phyloP scores from a whole-genome alignment of 176 grass and related monocot species.

The Musa schizocarpa region DNA sequence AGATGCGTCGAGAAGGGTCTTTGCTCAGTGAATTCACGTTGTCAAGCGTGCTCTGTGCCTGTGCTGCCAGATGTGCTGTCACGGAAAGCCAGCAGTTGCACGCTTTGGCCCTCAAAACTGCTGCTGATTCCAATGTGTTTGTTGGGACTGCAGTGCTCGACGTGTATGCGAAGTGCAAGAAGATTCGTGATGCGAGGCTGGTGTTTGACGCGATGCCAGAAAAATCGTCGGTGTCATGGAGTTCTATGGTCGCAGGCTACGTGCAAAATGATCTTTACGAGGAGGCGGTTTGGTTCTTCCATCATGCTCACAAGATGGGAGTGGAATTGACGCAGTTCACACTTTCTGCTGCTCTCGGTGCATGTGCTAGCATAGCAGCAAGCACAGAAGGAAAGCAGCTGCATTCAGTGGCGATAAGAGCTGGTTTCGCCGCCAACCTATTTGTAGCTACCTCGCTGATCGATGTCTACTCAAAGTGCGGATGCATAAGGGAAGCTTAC shows the following conservation, averaged over 20 bases:
- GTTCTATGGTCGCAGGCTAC: conserved; percentile 48
- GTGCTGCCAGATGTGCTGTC: conserved; percentile 42
- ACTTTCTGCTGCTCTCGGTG: conserved; percentile 44
- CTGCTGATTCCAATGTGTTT: conserved; percentile 44
- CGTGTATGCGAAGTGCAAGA: conserved; percentile 54
- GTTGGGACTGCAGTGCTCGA: conserved; percentile 55
- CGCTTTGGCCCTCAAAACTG: conserved; percentile 37
- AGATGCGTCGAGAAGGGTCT: conserved; percentile 42
- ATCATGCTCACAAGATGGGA: conserved; percentile 28
- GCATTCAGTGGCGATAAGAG: conserved; percentile 34
- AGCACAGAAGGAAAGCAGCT: conserved; percentile 47
- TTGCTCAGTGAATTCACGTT: conserved; percentile 51
- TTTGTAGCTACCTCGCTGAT: conserved; percentile 51
- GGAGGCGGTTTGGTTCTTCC: conserved; percentile 36
- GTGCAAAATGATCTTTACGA: conserved; percentile 57
- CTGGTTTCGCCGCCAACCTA: conserved; percentile 40
- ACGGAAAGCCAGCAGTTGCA: conserved; percentile 51
- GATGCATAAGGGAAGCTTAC: conserved; percentile 42
- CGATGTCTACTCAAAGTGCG: conserved; percentile 57
- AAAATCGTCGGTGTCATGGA: conserved; percentile 61
- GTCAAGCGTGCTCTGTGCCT: conserved; percentile 48
- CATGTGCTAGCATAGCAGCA: conserved; percentile 44
- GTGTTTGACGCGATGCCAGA: conserved; percentile 50
- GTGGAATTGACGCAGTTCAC: conserved; percentile 46
- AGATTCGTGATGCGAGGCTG: conserved; percentile 42